These are phyloP conservation scores for Xerocomellus dryophilus DNA, from an alignment of 768 basidiomycete genomes.

Conservation along the genomic window DNA sequence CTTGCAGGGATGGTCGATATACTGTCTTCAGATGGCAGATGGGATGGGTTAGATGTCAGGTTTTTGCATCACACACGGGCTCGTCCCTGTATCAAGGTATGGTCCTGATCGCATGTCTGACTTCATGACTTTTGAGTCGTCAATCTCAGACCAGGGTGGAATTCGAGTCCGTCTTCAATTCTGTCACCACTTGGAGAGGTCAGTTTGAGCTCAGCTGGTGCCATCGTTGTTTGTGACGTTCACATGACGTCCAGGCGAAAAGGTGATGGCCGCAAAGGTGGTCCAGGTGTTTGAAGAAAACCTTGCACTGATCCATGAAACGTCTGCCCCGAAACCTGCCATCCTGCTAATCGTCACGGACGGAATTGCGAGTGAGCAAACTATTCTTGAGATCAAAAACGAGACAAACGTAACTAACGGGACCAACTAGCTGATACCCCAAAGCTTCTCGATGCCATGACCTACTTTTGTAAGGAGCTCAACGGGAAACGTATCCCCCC, in stretches of 20 bases:
- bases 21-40: conserved; percentile 10
- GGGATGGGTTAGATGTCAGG: conserved; percentile 19
- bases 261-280: conserved; percentile 18
- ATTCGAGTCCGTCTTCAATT: conserved; percentile 19
- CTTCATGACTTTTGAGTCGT: background rate
- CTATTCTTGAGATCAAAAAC: background rate
- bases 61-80: conserved; percentile 15
- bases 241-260: conserved; percentile 9
- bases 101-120: background rate
- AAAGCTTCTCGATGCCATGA: conserved; percentile 10
- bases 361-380: conserved; percentile 15
- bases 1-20: conserved; percentile 11
- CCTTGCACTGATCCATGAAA: conserved; percentile 1
- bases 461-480: conserved; percentile 9
- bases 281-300: conserved; percentile 18
- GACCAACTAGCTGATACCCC: conserved; percentile 10
- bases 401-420: background rate
- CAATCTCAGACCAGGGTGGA: conserved; percentile 14
- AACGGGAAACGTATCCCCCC: conserved; percentile 3
- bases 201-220: background rate
- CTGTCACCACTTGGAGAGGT: conserved; percentile 20
- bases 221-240: background rate
- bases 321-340: conserved; percentile 6
- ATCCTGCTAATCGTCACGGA: conserved; percentile 22
- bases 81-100: conserved; percentile 9